Evolutionary conservation across 106 monocot genomes (phyloP), one percentile per base, ranked within the genome.

Genomic region (Dioscorea alata): DNA sequence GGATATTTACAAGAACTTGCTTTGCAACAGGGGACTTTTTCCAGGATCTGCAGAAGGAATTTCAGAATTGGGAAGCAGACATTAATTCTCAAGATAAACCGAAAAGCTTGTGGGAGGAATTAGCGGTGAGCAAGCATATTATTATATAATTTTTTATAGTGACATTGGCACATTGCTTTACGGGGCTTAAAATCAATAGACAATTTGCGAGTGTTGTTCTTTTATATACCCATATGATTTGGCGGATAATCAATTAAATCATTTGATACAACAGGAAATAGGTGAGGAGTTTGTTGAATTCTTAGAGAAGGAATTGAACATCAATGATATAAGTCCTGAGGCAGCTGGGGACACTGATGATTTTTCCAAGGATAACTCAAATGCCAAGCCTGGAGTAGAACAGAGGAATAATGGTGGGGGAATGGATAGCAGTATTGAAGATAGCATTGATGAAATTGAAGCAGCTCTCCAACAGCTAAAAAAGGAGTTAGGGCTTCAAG

Each of bases 221-320:
- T n/a, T n/a, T n/a, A 6, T 42, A 10, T 10, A 42, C 2, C 7
- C 22, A 71, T 33, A 61, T 60, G 31, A 10, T 48, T 24, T 54
- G 48, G 3, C 32, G 17, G n/a, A n/a, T 4, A 31, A 12, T 28
- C 33, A 22, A 65, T 23, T 17, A 61, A 31, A 21, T 32, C 25
- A 13, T 52, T 50, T 31, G 13, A 14, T 22, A 32, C 69, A 20
- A 20, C 79, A 99, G 99, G 99, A 87, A 21, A 99, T 99, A 64
- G 99, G 99, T 10, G 93, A 93, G 64, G 99, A 99, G 71, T 90
- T 99, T 80, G 99, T 99, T 48, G 99, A 93, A 48, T 99, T 93
- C 75, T 73, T 99, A 69, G 93, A 99, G 73, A 99, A 99, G 76
- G 99, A 93, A 73, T 85, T 99, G 8, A 93, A 88, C 65, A 81